Base-by-base conservation (phyloP, 208 protist genomes). In the Crithidia sp. region DNA sequence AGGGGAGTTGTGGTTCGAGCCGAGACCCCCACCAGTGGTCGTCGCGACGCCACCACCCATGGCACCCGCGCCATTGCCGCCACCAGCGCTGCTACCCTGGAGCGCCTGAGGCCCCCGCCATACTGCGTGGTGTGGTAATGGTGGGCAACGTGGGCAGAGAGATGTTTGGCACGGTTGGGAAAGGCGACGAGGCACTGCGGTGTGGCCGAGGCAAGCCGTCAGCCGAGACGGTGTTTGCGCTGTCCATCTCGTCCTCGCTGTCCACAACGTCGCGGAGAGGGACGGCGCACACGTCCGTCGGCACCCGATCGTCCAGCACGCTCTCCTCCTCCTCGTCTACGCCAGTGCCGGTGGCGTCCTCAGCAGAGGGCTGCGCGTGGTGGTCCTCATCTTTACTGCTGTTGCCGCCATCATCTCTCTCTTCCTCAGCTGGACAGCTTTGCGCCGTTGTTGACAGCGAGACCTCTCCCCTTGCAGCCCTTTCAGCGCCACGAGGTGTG, bases 1-100 rank as follows among this genome's bases (percentile, higher is more conserved):
- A 10, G 61, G 61, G 2, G 61, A 55, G 45, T 28, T 66, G n/a
- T n/a, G 61, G 28, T 55, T 66, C 19, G 61, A 66, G 10, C 9
- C 19, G 2, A 4, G 19, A 36, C 19, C 61, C 0, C 45, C 43
- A 55, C 61, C 61, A 55, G 10, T 28, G 28, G 28, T 1, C 28
- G 1, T 28, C 28, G 28, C 36, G 50, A n/a, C 59, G 16, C 43
- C 41, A 66, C 61, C 45, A 12, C 45, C 45, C 4, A n/a, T 41
- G 16, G 5, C 39, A 36, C 19, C 14, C 6, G 10, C 4, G 28
- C 19, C 45, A 9, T 39, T 8, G 3, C 45, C 17, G 6, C 41
- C 41, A 52, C 19, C 43, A 52, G 16, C 39, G 43, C 9, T 37
- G 59, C 41, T 39, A n/a, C 28, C 28, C 14, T 39, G 14, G n/a